Conservation (phyloP, 129 eudicot species). For the Pseudognaphalium luteoalbum region DNA sequence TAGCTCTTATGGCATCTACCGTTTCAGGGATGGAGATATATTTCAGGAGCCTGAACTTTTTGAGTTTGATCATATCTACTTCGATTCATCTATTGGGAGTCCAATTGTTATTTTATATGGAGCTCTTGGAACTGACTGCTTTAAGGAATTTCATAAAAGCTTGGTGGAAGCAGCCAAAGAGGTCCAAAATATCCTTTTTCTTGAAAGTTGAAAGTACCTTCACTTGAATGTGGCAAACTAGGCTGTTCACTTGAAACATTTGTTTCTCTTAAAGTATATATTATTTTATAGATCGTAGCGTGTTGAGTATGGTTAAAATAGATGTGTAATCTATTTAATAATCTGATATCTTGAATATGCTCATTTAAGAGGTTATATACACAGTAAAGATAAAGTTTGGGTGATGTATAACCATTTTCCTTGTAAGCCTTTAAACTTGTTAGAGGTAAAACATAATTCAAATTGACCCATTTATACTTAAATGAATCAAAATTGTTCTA, state of each 20-base stretch:
- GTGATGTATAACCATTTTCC: not conserved
- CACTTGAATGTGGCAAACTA: not conserved
- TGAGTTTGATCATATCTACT: conserved; percentile 87
- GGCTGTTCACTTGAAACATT: no score
- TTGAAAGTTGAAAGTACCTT: not conserved
- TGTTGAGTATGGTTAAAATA: not conserved
- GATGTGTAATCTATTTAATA: not conserved
- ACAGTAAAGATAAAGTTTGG: no score
- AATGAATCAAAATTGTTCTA: not conserved
- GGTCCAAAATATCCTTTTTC: conserved; percentile 40
- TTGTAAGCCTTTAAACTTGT: not conserved
- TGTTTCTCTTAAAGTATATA: no score
- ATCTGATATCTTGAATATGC: not conserved
- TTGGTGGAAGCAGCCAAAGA: conserved; percentile 80
- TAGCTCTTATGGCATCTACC: conserved; percentile 20
- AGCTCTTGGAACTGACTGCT: conserved; percentile 91
- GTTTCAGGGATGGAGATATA: conserved; percentile 53
- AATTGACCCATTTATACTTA: not conserved
- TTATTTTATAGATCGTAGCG: not conserved
- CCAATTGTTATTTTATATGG: conserved; percentile 89
- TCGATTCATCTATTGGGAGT: conserved; percentile 67
- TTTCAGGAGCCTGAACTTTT: conserved; percentile 94
- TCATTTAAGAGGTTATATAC: not conserved
- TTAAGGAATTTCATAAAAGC: conserved; percentile 62
- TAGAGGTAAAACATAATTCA: conserved; percentile 1